Conservation (phyloP, 2,329 filamentous ascomycete species). For the Fusarium sp. region DNA sequence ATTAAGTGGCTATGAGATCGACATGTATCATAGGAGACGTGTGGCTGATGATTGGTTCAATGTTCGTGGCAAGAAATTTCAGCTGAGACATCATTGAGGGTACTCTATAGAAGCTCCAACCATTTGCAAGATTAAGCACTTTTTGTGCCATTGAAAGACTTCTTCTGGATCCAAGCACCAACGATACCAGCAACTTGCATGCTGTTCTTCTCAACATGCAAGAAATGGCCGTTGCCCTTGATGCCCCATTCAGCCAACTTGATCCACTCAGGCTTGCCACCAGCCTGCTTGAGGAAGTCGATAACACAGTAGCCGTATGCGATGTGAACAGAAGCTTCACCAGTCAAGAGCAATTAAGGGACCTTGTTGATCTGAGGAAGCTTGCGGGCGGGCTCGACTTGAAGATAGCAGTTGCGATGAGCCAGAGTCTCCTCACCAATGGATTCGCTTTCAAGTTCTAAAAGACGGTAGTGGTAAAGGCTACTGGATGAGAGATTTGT, state of each 20-base stretch:
- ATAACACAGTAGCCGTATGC: slow-evolving; percentile 27
- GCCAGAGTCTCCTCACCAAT: slow-evolving; percentile 25
- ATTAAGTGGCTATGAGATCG: neutral
- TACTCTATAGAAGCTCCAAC: neutral
- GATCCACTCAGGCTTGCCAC: slow-evolving; percentile 22
- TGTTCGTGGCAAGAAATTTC: too few relatives aligned
- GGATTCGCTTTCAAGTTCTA: slow-evolving; percentile 14
- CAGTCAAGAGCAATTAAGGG: slow-evolving; percentile 19
- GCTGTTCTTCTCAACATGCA: slow-evolving; percentile 33
- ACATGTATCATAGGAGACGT: neutral
- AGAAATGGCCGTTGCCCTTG: slow-evolving; percentile 28
- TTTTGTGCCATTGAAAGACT: neutral
- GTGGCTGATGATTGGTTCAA: too few relatives aligned
- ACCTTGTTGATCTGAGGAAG: slow-evolving; percentile 29
- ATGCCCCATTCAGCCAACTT: slow-evolving; percentile 19
- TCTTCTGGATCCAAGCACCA: slow-evolving; percentile 5
- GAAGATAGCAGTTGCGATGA: slow-evolving; percentile 26
- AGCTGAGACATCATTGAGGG: neutral
- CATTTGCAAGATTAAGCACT: neutral
- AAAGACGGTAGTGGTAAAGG: neutral
- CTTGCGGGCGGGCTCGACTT: slow-evolving; percentile 19
- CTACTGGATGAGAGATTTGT: too few relatives aligned
- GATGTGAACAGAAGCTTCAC: slow-evolving; percentile 24
- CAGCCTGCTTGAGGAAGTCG: slow-evolving; percentile 23
- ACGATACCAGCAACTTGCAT: slow-evolving; percentile 19